Conservation (phyloP, 2,329 filamentous ascomycete species). For the Fusarium sp. region DNA sequence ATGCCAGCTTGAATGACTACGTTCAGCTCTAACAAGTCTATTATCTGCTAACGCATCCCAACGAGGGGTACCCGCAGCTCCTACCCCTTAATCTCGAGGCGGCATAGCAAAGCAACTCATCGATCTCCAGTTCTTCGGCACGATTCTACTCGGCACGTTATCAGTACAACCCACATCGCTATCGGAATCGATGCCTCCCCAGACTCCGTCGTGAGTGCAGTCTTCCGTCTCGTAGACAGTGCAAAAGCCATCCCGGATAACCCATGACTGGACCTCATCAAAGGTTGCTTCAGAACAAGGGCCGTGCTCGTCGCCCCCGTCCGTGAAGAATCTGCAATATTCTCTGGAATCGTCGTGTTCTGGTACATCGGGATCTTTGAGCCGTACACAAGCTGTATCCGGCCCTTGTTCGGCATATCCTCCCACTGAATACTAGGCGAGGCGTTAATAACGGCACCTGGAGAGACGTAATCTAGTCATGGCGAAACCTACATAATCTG, state of each 20-base stretch:
- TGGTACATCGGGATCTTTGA: background rate
- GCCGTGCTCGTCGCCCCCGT: background rate
- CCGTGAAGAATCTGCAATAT: background rate
- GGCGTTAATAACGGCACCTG: no score
- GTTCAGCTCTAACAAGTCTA: no score
- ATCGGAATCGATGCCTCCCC: no score
- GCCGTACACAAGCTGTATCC: background rate
- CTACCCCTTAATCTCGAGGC: background rate
- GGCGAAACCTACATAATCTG: background rate
- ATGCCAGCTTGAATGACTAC: no score
- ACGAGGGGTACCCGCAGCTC: background rate
- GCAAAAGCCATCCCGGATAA: background rate
- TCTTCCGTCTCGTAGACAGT: background rate
- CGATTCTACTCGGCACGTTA: background rate
- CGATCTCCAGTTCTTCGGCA: background rate
- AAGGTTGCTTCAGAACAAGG: background rate
- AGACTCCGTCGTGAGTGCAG: background rate
- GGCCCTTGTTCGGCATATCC: background rate
- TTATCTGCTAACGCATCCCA: background rate
- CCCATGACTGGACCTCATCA: background rate
- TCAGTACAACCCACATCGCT: background rate
- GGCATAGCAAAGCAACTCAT: background rate
- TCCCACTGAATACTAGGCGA: background rate
- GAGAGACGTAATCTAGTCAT: no score
- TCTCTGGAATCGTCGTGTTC: background rate